Evolutionary conservation across 371 early-diverging fungal species (phyloP), one percentile per base, ranked within the genome.

Genomic region (Batkoa obscura): DNA sequence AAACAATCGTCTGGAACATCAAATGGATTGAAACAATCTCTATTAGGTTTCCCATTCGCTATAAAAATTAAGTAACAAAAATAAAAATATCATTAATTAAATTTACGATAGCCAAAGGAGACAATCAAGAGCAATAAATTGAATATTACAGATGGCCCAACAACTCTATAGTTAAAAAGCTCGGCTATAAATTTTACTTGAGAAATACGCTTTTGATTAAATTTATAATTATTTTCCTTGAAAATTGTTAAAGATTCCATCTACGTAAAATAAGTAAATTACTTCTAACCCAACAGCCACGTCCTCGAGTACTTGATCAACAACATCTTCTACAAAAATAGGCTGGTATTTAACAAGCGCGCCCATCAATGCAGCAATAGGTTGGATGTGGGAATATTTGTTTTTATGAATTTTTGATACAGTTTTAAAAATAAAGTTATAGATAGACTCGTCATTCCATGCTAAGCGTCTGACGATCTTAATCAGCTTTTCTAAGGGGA

Each of bases 1-100:
- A 98, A 96, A 63, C 84, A 92, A 65, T 96, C 95, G 60, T 79
- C 67, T 8, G 88, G 81, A 2, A 81, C 72, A 61, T 98, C 98
- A 10, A 88, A 65, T 2, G 77, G 72, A 56, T 77, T 79, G 30
- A 68, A 69, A 3, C 75, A 70, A 12, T 75, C 80, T 41, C 73
- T 78, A 3, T 72, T 68, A 30, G 88, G 84, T 33, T 89, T 63
- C 12, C 89, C 88, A 55, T 75, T 76, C 9, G 84, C 80, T 78
- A 72, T 52, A 31, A 34, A 35, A 35, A 1, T 32, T 43, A 30
- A 31, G 36, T 30, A 33, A 46, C n/a, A n/a, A n/a, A n/a, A n/a
- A n/a, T n/a, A n/a, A n/a, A n/a, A n/a, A n/a, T n/a, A 39, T 36
- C 32, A 10, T 32, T 33, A 56, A 47, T 10, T 46, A 60, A 2